Base-by-base conservation (phyloP, 805 yeast species). In the Ogataea populi-albae region DNA sequence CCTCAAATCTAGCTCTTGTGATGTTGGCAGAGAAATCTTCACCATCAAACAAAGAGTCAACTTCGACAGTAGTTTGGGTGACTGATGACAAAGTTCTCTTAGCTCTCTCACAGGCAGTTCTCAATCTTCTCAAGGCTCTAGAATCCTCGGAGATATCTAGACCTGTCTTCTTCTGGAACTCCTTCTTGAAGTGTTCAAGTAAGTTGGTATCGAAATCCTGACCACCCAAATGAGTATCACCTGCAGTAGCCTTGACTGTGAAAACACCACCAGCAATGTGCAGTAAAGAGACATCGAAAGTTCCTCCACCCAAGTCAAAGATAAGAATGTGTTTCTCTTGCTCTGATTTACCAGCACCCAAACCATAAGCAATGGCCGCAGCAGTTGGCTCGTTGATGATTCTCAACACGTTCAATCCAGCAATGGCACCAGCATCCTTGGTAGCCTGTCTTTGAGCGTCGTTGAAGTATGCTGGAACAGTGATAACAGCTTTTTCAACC, bases 161-260 rank as follows among this genome's bases (percentile, higher is more conserved):
- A 73, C 89, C 89, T 63, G 89, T 77, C 84, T 91, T 89, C 81
- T 88, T 86, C 52, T 62, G 61, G 87, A 91, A 91, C 65, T 89
- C 97, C 59, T 79, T 77, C 73, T 81, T 79, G 81, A 91, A 91
- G 77, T 79, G 86, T 70, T 80, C 91, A 55, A 89, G 84, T 65
- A 91, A 77, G 82, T 89, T 86, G 77, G 88, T 83, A 74, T 89
- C 98, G 70, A 89, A 89, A 74, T 89, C 98, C 78, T 89, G 96
- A 79, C 98, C 98, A 80, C 98, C 98, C 74, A 89, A 82, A 73
- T 89, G 98, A 57, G 98, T 89, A 75, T 89, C 96, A 86, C 98
- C 98, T 59, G 96, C 95, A 54, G 97, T 88, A 53, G 97, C 88
- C 77, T 88, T 88, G 57, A 88, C 97, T 66, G 88, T 91, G 77